Evolutionary conservation across 2,329 filamentous ascomycete genomes (phyloP).

Genomic region (Phyllosticta capitalensis): DNA sequence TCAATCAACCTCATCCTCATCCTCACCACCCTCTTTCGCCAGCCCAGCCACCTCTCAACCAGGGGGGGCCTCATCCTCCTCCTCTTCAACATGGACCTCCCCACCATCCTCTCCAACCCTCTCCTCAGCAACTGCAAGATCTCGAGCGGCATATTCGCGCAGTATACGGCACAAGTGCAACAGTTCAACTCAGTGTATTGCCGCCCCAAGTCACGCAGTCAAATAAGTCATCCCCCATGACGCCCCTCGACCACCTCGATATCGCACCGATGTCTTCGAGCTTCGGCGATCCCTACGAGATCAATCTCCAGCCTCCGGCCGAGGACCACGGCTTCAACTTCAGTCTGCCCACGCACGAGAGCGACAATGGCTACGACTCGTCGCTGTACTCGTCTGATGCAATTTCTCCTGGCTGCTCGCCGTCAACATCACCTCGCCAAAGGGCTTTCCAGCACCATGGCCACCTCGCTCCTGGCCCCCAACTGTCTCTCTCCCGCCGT

Average conservation of each 20-base stretch:
- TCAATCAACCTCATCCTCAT: slow-evolving; percentile 27
- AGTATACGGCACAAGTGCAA: slow-evolving; percentile 33
- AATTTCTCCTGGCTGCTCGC: slow-evolving; percentile 34
- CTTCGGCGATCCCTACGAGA: slow-evolving; percentile 44
- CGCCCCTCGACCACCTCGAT: slow-evolving; percentile 38
- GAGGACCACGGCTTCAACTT: slow-evolving; percentile 24
- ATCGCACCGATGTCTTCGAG: slow-evolving; percentile 48
- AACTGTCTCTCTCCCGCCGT: slow-evolving; percentile 23
- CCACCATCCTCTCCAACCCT: slow-evolving; percentile 25
- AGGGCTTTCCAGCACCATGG: slow-evolving; percentile 23
- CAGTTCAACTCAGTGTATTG: slow-evolving; percentile 38
- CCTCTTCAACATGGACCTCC: slow-evolving; percentile 26
- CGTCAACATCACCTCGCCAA: slow-evolving; percentile 27
- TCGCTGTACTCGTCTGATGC: slow-evolving; percentile 43
- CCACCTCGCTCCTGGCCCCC: slow-evolving; percentile 14
- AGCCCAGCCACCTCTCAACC: slow-evolving; percentile 21
- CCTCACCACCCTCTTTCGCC: slow-evolving; percentile 24
- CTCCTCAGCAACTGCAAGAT: slow-evolving; percentile 33
- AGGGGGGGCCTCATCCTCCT: slow-evolving; percentile 11
- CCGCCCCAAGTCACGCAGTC: slow-evolving; percentile 45
- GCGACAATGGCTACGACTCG: slow-evolving; percentile 39
- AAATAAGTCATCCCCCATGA: slow-evolving; percentile 24
- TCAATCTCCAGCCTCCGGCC: slow-evolving; percentile 34
- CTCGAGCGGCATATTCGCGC: slow-evolving; percentile 35
- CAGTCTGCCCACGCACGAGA: slow-evolving; percentile 28